A percentile compares a stretch with the other conserved stretches of the same genome.
Conservation (phyloP, 2,329 filamentous ascomycete genomes). For the Teratosphaeria nubilosa region DNA sequence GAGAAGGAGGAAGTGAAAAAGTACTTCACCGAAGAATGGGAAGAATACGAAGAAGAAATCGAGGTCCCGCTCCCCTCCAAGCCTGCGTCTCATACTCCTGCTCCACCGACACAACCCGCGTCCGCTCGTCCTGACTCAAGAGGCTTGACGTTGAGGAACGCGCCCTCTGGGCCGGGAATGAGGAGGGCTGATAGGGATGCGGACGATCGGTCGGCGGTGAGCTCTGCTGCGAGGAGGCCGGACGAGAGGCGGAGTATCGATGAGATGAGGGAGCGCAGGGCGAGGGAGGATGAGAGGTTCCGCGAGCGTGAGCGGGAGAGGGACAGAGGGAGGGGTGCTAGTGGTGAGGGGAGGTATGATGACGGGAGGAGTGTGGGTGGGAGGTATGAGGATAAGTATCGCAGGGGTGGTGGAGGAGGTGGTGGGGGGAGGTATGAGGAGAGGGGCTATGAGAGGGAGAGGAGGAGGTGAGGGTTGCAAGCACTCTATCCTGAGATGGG, state of each 20-base stretch:
- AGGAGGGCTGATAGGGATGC: background rate
- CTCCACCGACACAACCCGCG: constrained; percentile 31
- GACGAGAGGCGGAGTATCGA: background rate
- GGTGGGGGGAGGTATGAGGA: background rate
- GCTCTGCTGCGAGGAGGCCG: background rate
- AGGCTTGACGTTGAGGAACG: background rate
- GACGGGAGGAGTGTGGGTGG: background rate
- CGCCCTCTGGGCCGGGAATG: background rate
- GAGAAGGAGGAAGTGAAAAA: constrained; percentile 70
- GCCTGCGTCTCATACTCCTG: background rate
- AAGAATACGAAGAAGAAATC: constrained; percentile 79
- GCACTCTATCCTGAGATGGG: no score
- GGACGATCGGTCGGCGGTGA: background rate
- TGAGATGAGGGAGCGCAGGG: background rate
- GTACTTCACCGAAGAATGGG: constrained; percentile 68
- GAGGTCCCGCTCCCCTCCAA: constrained; percentile 51
- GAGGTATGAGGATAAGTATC: background rate
- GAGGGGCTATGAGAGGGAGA: background rate
- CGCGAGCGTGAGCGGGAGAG: background rate
- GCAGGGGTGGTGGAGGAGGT: background rate
- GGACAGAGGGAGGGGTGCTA: background rate
- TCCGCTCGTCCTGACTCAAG: background rate
- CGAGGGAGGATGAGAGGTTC: background rate
- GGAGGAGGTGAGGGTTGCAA: background rate
- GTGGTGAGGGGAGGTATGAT: background rate